Evolutionary conservation across 192 early-diverging fungal species (phyloP), one percentile per base, ranked within the genome.

Genomic region (Entomortierella chlamydospora): DNA sequence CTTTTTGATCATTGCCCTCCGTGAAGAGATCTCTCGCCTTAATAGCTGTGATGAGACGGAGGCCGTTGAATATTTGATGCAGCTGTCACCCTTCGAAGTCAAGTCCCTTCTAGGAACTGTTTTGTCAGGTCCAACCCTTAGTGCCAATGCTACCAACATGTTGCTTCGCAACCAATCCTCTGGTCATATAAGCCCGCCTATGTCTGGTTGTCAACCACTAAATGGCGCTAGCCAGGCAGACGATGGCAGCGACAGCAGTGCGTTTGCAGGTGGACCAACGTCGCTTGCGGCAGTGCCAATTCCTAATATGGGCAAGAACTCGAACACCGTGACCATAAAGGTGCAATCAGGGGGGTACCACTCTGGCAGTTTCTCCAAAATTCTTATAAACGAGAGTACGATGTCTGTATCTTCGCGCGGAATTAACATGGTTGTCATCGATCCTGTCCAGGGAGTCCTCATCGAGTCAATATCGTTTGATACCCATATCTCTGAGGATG

Each of bases 1-100:
- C 72, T 92, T 90, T 62, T 86, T 96, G 59, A 90, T 96, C 34
- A 92, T 95, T 85, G 95, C 95, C 12, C 84, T 96, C 70, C 84
- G 95, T 29, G 95, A 96, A 62, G 95, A 96, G 81, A 92, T 96
- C 31, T 88, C 90, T 28, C 84, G 91, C 25, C 83, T 93, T 63
- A 87, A 89, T 50, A 83, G 87, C n/a, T 93, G 90, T 68, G 87
- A 92, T 68, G 93, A 95, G 73, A 91, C 90, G 31, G 91, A 91
- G 51, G 95, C 93, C 4, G 81, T 94, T 42, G 93, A 95, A 58
- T 83, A 90, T 22, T 77, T 96, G 57, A 92, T 96, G 92, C 88
- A 93, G 74, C 69, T 93, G 10, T 92, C 90, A 33, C 95, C 95
- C 1, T 96, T 85, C 69, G 92, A 96, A 73, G 82, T 95, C 73